These are phyloP conservation scores for Venturia asperata DNA, from an alignment of 2,329 filamentous ascomycete genomes.

Conservation along the genomic window DNA sequence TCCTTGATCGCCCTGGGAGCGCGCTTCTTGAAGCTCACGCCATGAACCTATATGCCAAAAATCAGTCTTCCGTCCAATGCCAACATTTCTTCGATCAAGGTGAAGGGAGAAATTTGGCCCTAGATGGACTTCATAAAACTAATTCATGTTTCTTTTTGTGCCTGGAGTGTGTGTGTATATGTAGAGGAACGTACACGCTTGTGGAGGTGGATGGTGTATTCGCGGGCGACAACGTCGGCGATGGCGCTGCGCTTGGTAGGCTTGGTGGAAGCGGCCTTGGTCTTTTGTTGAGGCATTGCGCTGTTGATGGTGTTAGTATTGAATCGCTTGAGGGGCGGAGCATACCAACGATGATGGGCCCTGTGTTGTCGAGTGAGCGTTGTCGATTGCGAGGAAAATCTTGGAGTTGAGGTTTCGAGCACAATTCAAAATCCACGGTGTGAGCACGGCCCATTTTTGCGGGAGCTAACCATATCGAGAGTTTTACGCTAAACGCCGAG, in stretches of 20 bases:
- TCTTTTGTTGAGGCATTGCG: conserved; percentile 24
- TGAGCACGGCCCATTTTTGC: background rate
- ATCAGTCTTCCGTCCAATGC: conserved; percentile 65
- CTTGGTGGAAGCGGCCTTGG: conserved; percentile 61
- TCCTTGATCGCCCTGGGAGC: conserved; percentile 98
- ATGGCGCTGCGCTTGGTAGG: conserved; percentile 75
- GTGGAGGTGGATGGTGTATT: conserved; percentile 99
- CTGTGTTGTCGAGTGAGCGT: background rate
- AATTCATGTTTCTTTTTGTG: conserved; percentile 33
- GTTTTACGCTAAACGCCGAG: background rate
- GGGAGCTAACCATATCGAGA: background rate
- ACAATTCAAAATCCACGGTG: background rate
- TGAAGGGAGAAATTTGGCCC: conserved; percentile 23
- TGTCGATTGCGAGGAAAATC: background rate
- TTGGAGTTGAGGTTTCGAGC: background rate
- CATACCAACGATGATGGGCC: background rate
- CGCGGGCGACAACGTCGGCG: conserved; percentile 96
- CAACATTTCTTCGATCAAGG: conserved; percentile 24
- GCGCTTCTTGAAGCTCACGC: conserved; percentile 99
- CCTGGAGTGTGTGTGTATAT: background rate
- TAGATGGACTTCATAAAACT: conserved; percentile 50
- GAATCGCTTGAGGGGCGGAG: background rate
- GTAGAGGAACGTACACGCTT: conserved; percentile 74
- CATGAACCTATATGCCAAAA: conserved; percentile 67
- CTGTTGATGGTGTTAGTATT: background rate